Base-by-base conservation (phyloP, 768 basidiomycete genomes). In the Pleurotus ostreatus region DNA sequence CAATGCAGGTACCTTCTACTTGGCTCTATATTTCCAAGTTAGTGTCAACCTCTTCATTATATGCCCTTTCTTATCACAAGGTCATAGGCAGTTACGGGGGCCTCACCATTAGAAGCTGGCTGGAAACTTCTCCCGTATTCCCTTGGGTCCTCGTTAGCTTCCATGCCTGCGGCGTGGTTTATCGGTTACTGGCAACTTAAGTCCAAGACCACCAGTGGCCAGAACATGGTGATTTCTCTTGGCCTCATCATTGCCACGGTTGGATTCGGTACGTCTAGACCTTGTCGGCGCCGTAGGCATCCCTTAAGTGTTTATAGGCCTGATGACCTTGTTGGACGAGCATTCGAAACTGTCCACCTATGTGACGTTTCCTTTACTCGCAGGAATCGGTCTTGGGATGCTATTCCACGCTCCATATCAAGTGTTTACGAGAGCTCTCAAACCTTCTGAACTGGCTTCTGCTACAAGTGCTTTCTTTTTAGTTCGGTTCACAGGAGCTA, bases 381-480 rank as follows among this genome's bases (percentile, higher is more conserved):
- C 87, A 47, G 92, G 92, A 13, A 69, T 89, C 34, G 91, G 91
- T 8, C 66, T 94, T 57, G 91, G 92, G 39, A 85, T 92, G 82
- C 72, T 92, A 23, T 92, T 92, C 70, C 90, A 92, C 65, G 85
- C 90, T 0, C 92, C 92, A 6, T 92, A 90, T 64, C 89, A 91
- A 65, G 80, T 91, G 7, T 89, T 93, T 66, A 82, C 82, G 48
- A 78, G 77, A 57, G 82, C 85, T 11, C 68, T 93, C 37, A 78
- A 81, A 56, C 80, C 83, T 5, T 73, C 78, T 46, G 85, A 92
- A 61, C 68, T 92, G 51, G 90, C 91, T 3, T 79, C 84, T 18
- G 88, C 89, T 26, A 94, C 92, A 8, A 87, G 89, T 64, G 90
- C 89, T 9, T 94, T 93, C 69, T 93, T 94, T 71, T 77, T 93